phyloP scores from a whole-genome alignment of 2,329 filamentous ascomycete genomes.

The Ascochyta fabae region DNA sequence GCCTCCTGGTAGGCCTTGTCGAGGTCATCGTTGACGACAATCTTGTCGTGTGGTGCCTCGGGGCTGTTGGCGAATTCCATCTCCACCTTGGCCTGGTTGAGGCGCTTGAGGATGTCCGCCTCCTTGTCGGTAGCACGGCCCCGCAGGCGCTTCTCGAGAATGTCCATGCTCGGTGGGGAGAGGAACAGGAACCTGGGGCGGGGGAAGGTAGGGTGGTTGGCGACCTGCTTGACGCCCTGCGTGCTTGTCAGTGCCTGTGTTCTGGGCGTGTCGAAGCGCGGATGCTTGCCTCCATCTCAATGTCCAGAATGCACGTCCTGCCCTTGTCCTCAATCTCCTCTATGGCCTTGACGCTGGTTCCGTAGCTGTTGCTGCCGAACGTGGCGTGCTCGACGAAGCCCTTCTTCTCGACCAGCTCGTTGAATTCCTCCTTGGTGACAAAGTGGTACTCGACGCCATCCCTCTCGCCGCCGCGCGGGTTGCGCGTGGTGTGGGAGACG shows the following conservation, averaged over 20 bases:
- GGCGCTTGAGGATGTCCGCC: slow-evolving; percentile 55
- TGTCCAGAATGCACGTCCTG: slow-evolving; percentile 83
- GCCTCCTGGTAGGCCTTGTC: slow-evolving; percentile 58
- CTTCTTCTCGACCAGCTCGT: slow-evolving; percentile 60
- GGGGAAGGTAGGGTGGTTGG: slow-evolving; percentile 69
- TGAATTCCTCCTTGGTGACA: slow-evolving; percentile 59
- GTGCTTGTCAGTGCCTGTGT: background rate
- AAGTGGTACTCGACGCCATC: slow-evolving; percentile 83
- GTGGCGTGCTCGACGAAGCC: slow-evolving; percentile 88
- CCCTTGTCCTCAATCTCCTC: slow-evolving; percentile 74
- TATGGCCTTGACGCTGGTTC: slow-evolving; percentile 81
- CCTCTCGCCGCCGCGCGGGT: slow-evolving; percentile 75
- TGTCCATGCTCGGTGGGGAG: slow-evolving; percentile 75
- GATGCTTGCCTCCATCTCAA: slow-evolving; percentile 83
- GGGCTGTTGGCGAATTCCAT: slow-evolving; percentile 50
- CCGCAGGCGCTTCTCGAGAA: slow-evolving; percentile 68
- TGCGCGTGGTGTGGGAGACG: slow-evolving; percentile 76
- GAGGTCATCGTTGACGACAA: slow-evolving; percentile 60
- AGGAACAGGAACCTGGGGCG: slow-evolving; percentile 82
- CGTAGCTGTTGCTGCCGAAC: slow-evolving; percentile 87
- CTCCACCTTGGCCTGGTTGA: slow-evolving; percentile 56
- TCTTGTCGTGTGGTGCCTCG: slow-evolving; percentile 58
- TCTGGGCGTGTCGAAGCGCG: background rate
- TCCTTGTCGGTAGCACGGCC: slow-evolving; percentile 54
- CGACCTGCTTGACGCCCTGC: slow-evolving; percentile 90